These are phyloP conservation scores for Vicia sativa DNA, from an alignment of 306 rosid species.

Conservation along the genomic window DNA sequence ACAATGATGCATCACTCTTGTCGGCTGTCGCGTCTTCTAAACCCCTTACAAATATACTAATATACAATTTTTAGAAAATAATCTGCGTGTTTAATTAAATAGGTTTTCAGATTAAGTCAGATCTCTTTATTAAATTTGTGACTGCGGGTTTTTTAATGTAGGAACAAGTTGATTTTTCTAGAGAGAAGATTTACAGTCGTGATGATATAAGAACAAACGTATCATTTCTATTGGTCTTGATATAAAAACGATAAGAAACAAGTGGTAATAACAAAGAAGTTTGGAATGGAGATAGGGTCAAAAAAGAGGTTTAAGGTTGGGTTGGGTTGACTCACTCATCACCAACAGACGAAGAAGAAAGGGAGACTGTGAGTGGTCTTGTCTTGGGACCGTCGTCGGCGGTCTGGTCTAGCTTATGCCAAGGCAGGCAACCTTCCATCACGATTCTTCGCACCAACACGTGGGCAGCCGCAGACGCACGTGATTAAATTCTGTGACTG, in stretches of 20 bases:
- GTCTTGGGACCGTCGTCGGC: background rate
- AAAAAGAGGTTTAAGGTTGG: background rate
- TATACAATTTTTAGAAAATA: too few relatives aligned
- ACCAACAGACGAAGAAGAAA: background rate
- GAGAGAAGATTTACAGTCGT: too few relatives aligned
- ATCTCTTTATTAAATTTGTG: too few relatives aligned
- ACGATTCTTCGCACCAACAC: background rate
- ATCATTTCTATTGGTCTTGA: background rate
- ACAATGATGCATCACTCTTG: too few relatives aligned
- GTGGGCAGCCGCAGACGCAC: slow-evolving; percentile 9
- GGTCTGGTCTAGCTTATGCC: background rate
- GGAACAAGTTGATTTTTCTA: too few relatives aligned
- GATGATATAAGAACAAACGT: too few relatives aligned
- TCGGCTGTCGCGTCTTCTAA: too few relatives aligned
- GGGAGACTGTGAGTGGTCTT: background rate
- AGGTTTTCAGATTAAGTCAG: too few relatives aligned
- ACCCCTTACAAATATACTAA: too few relatives aligned
- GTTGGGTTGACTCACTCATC: background rate
- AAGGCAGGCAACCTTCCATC: slow-evolving; percentile 1
- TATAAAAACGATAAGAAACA: background rate
- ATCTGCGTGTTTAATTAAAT: too few relatives aligned
- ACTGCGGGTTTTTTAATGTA: too few relatives aligned
- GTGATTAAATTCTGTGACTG: background rate
- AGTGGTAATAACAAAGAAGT: background rate
- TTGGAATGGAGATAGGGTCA: background rate